Evolutionary conservation across 345 rosid genomes (phyloP).

Genomic region (Salix arbutifolia): DNA sequence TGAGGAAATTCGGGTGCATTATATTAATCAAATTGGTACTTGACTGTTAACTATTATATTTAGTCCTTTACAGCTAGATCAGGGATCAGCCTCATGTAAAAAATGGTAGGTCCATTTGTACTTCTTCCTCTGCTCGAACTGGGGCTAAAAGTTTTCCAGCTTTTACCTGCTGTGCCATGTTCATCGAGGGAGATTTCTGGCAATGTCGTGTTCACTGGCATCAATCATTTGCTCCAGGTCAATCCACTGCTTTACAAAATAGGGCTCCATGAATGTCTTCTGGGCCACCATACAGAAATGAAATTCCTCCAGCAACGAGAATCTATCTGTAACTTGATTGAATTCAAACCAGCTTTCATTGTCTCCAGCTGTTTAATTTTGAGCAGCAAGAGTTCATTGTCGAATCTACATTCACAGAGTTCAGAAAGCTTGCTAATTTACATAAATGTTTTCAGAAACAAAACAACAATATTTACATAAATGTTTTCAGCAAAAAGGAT

Average conservation of each 20-base stretch:
- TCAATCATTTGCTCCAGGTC: neutral
- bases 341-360: neutral
- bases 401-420: too few relatives aligned
- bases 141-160: neutral
- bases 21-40: neutral
- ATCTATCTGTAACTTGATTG: neutral
- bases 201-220: neutral
- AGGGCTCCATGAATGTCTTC: neutral
- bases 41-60: neutral
- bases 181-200: neutral
- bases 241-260: neutral
- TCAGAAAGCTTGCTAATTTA: neutral
- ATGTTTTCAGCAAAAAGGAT: too few relatives aligned
- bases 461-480: too few relatives aligned
- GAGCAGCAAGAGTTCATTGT: too few relatives aligned
- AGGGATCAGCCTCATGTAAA: neutral
- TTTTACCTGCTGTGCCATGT: neutral
- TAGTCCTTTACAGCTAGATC: neutral
- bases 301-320: neutral
- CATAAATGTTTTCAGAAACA: too few relatives aligned
- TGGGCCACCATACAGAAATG: neutral
- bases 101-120: neutral
- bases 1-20: neutral
- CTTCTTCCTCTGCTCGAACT: neutral
- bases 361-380: too few relatives aligned